Percentiles rank a stretch among this genome's conserved stretches.
These are phyloP conservation scores for Hypoxylon sp. DNA, from an alignment of 2,329 filamentous ascomycete genomes.

Conservation along the genomic window DNA sequence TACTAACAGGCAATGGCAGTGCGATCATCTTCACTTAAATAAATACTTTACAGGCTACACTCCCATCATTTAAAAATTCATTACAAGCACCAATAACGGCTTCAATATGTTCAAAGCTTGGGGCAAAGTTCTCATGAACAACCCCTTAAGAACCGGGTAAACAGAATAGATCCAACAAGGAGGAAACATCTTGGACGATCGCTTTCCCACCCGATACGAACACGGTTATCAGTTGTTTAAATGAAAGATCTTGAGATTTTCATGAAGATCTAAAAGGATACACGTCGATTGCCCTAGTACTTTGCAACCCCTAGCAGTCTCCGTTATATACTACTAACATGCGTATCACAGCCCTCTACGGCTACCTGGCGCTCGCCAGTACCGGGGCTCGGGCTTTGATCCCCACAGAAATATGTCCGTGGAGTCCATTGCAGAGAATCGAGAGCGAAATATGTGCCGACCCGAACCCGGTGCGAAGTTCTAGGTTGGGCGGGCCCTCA, in stretches of 20 bases:
- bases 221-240: slow-evolving; percentile 12
- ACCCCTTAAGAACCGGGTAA: slow-evolving; percentile 21
- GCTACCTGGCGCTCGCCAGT: slow-evolving; percentile 13
- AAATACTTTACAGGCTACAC: neutral
- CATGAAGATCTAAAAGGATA: neutral
- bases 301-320: neutral
- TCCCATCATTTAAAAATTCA: neutral
- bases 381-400: neutral
- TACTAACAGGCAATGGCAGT: slow-evolving; percentile 2
- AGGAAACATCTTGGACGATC: slow-evolving; percentile 10
- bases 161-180: slow-evolving; percentile 11
- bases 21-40: neutral
- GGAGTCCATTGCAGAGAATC: slow-evolving; percentile 31
- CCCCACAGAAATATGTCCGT: slow-evolving; percentile 36
- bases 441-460: slow-evolving; percentile 35
- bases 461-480: neutral
- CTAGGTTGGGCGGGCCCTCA: neutral
- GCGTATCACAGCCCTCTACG: slow-evolving; percentile 1
- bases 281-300: neutral
- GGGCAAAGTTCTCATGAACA: neutral
- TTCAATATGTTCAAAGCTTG: neutral
- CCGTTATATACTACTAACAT: slow-evolving; percentile 17
- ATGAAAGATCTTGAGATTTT: neutral
- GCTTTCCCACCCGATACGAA: slow-evolving; percentile 8
- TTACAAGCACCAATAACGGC: slow-evolving; percentile 1